A percentile compares a stretch with the other conserved stretches of the same genome.
Evolutionary conservation across 2,329 filamentous ascomycete species (phyloP).

Genomic region (Xylaria sp.): DNA sequence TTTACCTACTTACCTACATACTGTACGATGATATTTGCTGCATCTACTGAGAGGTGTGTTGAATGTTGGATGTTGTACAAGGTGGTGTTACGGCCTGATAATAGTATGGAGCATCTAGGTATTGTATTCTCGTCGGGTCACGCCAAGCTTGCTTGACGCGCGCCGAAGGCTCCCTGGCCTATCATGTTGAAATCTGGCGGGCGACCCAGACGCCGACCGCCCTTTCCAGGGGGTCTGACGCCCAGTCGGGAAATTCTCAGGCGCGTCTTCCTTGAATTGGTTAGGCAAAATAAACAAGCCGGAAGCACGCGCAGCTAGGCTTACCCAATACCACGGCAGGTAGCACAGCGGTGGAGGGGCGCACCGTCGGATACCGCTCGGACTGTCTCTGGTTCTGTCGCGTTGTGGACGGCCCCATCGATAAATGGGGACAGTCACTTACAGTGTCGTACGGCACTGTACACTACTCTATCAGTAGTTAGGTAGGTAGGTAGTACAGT

Average conservation of each 20-base stretch:
- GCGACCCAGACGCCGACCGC: slow-evolving; percentile 45
- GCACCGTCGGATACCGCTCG: background rate
- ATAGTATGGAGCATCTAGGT: background rate
- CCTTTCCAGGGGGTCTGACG: slow-evolving; percentile 34
- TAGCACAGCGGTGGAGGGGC: background rate
- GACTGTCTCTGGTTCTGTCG: slow-evolving; percentile 11
- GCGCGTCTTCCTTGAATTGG: slow-evolving; percentile 41
- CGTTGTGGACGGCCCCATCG: slow-evolving; percentile 1
- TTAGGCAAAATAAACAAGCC: slow-evolving; percentile 41
- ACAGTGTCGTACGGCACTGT: background rate
- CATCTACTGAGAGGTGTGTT: background rate
- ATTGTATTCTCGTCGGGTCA: slow-evolving; percentile 26
- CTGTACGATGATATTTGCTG: too few species aligned
- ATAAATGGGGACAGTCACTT: background rate
- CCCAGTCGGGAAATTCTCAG: slow-evolving; percentile 46
- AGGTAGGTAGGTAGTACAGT: too few species aligned
- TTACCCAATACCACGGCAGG: slow-evolving; percentile 20
- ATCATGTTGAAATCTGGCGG: slow-evolving; percentile 41
- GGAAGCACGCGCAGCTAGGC: slow-evolving; percentile 32
- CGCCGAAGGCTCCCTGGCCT: slow-evolving; percentile 39
- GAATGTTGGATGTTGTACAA: background rate
- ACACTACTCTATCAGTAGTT: background rate
- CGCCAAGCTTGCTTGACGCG: slow-evolving; percentile 39
- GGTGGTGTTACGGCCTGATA: slow-evolving; percentile 5
- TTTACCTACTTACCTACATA: too few species aligned